Evolutionary conservation across 2,329 filamentous ascomycete genomes (phyloP), one percentile per base, ranked within the genome.

Genomic region (Colletotrichum lupini): DNA sequence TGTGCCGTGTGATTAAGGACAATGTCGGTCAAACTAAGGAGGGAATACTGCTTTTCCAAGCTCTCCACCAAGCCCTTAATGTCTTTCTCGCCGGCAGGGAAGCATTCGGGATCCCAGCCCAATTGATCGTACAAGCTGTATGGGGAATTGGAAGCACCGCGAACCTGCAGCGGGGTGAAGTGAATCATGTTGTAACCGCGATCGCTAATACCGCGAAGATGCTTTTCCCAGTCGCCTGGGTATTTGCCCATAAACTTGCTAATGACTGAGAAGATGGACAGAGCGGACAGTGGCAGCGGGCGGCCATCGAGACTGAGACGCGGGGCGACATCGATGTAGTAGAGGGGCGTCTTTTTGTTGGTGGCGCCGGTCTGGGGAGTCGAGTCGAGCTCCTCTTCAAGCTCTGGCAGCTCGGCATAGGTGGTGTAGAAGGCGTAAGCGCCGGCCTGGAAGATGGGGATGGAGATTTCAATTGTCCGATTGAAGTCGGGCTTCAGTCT

Each of bases 181-280:
- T 99, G 97, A 73, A 99, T 92, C 95, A 98, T 98, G 85, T 99
- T 99, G 88, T 99, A 99, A 58, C 95, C 95, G 74, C 97, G 90
- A 78, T 94, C 91, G 81, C 94, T 94, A 81, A 99, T 98, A 32
- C 97, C 95, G 69, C 90, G 89, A 70, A 99, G 85, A 81, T 98
- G 96, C 64, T 91, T 93, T 80, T 98, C 91, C 95, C 96, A 99
- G 79, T 98, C 94, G 19, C 87, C 87, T 0, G 96, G 95, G 80
- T 97, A 98, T 79, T 92, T 92, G 75, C 97, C 97, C 94, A 99
- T 97, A 85, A 98, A 98, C 84, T 99, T 99, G 80, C 96, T 98
- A 75, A 99, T 94, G 68, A 96, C 89, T 12, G 97, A 98, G 84
- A 98, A 97, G 76, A 98, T 90, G 16, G 95, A 97, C 62, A 99